Percentiles rank a stretch among this genome's conserved stretches.
phyloP scores from a whole-genome alignment of 768 basidiomycete genomes.

The Termitomyces heimii region DNA sequence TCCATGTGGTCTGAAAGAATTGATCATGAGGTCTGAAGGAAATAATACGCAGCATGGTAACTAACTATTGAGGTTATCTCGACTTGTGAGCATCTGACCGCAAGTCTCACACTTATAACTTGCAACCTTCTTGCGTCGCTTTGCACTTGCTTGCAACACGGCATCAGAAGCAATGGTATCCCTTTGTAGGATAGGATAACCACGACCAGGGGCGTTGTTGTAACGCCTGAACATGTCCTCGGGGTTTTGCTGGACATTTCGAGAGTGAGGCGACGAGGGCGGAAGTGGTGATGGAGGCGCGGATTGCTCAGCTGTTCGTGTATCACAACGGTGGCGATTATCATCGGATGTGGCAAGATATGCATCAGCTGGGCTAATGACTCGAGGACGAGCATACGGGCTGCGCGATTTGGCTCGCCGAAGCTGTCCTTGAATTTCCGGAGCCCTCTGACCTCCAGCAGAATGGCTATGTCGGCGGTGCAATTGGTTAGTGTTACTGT shows the following conservation, averaged over 20 bases:
- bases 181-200: slow-evolving; percentile 9
- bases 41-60: not conserved
- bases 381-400: slow-evolving; percentile 9
- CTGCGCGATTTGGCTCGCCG: slow-evolving; percentile 10
- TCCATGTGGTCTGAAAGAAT: slow-evolving; percentile 10
- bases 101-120: slow-evolving; percentile 2
- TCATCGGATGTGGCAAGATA: not conserved
- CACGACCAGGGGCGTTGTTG: not conserved
- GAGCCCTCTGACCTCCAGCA: not conserved
- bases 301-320: slow-evolving; percentile 4
- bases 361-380: not conserved
- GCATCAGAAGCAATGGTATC: slow-evolving; percentile 15
- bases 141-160: slow-evolving; percentile 12
- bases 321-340: not conserved
- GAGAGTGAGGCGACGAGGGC: not conserved
- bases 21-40: not conserved
- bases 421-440: not conserved
- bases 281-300: slow-evolving; percentile 4
- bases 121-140: slow-evolving; percentile 11
- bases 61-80: slow-evolving; percentile 15
- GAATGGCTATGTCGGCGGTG: slow-evolving; percentile 13
- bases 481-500: not conserved
- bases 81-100: slow-evolving; percentile 11
- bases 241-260: not conserved
- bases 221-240: slow-evolving; percentile 9